These are phyloP conservation scores for Oryza meridionalis DNA, from an alignment of 176 grass and related monocot species.

Conservation along the genomic window DNA sequence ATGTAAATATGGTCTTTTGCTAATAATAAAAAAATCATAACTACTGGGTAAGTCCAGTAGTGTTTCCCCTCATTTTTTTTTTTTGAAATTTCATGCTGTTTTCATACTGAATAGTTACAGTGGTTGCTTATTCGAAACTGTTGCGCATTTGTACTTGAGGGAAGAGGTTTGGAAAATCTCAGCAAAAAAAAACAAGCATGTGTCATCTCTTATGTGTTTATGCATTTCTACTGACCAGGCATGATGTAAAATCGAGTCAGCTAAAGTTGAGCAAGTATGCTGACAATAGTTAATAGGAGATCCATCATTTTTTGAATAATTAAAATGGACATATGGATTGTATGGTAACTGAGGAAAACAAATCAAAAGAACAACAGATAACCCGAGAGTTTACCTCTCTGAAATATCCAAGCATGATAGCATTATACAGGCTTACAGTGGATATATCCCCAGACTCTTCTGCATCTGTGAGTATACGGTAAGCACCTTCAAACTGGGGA, in stretches of 20 bases:
- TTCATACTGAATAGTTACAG: not conserved
- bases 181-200: constrained; percentile 10
- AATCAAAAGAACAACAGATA: constrained; percentile 27
- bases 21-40: no score
- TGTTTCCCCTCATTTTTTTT: no score
- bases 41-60: no score
- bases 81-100: constrained; percentile 12
- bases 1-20: not conserved
- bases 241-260: constrained; percentile 23
- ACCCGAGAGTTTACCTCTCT: constrained; percentile 65
- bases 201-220: constrained; percentile 22
- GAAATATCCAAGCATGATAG: constrained; percentile 80
- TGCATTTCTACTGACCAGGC: constrained; percentile 17
- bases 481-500: constrained; percentile 89
- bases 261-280: constrained; percentile 42
- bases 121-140: constrained; percentile 2
- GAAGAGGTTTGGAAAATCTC: constrained; percentile 14
- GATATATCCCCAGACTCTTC: constrained; percentile 60
- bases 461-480: constrained; percentile 66
- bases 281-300: constrained; percentile 23
- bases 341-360: constrained; percentile 23
- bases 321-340: constrained; percentile 9
- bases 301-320: constrained; percentile 21
- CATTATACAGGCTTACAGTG: constrained; percentile 85
- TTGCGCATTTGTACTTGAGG: not conserved